Evolutionary conservation across 768 basidiomycete genomes (phyloP).

Genomic region (Termitomyces sp.): DNA sequence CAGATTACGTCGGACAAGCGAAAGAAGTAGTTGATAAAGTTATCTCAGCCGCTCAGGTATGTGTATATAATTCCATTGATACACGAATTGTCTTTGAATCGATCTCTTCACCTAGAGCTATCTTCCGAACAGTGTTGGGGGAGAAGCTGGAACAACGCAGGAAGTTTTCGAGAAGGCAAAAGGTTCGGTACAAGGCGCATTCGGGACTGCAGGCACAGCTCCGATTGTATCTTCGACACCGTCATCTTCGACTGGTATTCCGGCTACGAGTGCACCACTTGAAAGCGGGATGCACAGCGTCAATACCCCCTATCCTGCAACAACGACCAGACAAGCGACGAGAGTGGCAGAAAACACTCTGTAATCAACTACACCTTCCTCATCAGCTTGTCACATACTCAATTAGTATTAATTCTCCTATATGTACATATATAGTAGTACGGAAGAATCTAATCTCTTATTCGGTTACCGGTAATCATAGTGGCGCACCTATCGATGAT

Average conservation of each 20-base stretch:
- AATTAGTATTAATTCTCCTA: too few relatives aligned
- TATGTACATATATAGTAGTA: background rate
- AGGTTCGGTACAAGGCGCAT: conserved; percentile 25
- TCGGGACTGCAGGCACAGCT: conserved; percentile 16
- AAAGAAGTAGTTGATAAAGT: conserved; percentile 39
- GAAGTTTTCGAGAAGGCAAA: conserved; percentile 30
- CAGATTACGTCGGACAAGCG: conserved; percentile 49
- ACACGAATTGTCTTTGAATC: background rate
- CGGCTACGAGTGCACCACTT: conserved; percentile 32
- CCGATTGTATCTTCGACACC: conserved; percentile 4
- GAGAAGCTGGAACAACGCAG: conserved; percentile 17
- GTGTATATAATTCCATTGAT: background rate
- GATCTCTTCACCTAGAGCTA: conserved; percentile 21
- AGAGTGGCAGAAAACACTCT: conserved; percentile 5
- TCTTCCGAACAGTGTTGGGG: conserved; percentile 21
- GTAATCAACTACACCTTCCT: background rate
- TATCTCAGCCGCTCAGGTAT: conserved; percentile 40
- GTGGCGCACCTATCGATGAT: conserved; percentile 7
- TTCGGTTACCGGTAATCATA: background rate
- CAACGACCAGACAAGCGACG: background rate
- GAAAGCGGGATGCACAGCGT: conserved; percentile 30
- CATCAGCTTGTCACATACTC: background rate
- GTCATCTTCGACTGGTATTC: conserved; percentile 20
- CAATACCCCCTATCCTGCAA: background rate
- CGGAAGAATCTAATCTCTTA: background rate